Conservation (phyloP, 2,329 filamentous ascomycete genomes). For the Penicillium olsonii region DNA sequence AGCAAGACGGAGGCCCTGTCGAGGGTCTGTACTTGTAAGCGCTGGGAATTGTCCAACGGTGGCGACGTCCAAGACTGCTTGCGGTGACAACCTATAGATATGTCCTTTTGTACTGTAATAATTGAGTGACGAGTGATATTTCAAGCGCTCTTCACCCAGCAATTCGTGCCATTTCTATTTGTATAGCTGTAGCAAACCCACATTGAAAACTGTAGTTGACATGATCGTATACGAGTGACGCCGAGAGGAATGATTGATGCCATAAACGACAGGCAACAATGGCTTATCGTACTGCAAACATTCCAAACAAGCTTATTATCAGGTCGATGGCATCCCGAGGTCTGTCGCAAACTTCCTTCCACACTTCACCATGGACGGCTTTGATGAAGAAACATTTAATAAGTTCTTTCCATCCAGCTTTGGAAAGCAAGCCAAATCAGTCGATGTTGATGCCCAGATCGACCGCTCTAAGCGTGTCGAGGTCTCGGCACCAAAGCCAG, state of each 20-base stretch:
- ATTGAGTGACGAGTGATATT: conserved; percentile 16
- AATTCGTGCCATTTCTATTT: not conserved
- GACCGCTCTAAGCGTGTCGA: conserved; percentile 70
- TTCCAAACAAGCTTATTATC: conserved; percentile 30
- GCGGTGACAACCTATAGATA: conserved; percentile 8
- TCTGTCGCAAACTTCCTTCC: conserved; percentile 7
- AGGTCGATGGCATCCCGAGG: conserved; percentile 5
- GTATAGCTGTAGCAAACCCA: too few relatives aligned
- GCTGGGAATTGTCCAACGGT: conserved; percentile 11
- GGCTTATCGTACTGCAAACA: conserved; percentile 24
- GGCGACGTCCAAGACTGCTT: conserved; percentile 1
- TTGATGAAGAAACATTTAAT: conserved; percentile 49
- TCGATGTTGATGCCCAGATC: conserved; percentile 78
- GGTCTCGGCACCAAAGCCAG: conserved; percentile 36
- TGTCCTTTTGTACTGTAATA: conserved; percentile 29
- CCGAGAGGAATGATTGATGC: too few relatives aligned
- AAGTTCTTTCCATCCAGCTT: conserved; percentile 78
- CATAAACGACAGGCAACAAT: too few relatives aligned
- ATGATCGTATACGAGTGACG: too few relatives aligned
- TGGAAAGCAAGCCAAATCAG: conserved; percentile 74
- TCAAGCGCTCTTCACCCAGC: conserved; percentile 1
- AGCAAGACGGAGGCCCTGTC: conserved; percentile 90
- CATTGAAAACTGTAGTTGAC: too few relatives aligned
- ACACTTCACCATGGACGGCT: conserved; percentile 39
- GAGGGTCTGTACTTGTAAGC: conserved; percentile 96